Conservation (phyloP, 1,284 basidiomycete genomes). For the Hemileccinum hortonii region DNA sequence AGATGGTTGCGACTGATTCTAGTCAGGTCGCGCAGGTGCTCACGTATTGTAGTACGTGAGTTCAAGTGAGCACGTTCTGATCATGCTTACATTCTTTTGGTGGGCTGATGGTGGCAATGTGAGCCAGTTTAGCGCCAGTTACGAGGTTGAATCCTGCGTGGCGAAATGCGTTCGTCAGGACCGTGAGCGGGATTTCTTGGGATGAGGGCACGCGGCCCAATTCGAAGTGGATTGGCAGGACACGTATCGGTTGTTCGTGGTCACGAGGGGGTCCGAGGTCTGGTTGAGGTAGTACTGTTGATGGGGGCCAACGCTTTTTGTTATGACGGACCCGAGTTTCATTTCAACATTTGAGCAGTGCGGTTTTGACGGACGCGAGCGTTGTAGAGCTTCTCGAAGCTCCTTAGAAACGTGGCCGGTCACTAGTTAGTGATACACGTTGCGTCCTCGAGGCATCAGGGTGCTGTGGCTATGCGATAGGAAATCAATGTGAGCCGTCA, state of each 20-base stretch:
- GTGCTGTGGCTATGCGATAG: conserved; percentile 19
- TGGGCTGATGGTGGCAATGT: conserved; percentile 38
- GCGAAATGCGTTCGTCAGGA: conserved; percentile 38
- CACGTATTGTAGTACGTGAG: not conserved
- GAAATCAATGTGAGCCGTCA: not conserved
- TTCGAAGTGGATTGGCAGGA: too few relatives aligned
- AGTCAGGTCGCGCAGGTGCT: conserved; percentile 4
- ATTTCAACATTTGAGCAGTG: too few relatives aligned
- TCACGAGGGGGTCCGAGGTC: too few relatives aligned
- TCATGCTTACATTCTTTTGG: not conserved
- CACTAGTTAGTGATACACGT: conserved; percentile 18
- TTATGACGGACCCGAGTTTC: too few relatives aligned
- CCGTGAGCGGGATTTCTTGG: conserved; percentile 31
- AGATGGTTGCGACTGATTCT: conserved; percentile 24
- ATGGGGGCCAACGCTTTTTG: too few relatives aligned
- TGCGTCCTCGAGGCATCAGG: conserved; percentile 22
- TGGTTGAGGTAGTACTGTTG: too few relatives aligned
- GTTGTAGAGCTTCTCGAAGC: too few relatives aligned
- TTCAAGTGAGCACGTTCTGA: conserved; percentile 11
- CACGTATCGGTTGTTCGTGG: too few relatives aligned
- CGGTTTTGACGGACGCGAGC: too few relatives aligned
- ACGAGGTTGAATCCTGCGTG: conserved; percentile 45
- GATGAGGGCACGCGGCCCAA: conserved; percentile 31
- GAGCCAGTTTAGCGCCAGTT: conserved; percentile 32
- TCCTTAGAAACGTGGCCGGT: too few relatives aligned